These are phyloP conservation scores for Musa troglodytarum DNA, from an alignment of 176 grass and related monocot genomes.

Conservation along the genomic window DNA sequence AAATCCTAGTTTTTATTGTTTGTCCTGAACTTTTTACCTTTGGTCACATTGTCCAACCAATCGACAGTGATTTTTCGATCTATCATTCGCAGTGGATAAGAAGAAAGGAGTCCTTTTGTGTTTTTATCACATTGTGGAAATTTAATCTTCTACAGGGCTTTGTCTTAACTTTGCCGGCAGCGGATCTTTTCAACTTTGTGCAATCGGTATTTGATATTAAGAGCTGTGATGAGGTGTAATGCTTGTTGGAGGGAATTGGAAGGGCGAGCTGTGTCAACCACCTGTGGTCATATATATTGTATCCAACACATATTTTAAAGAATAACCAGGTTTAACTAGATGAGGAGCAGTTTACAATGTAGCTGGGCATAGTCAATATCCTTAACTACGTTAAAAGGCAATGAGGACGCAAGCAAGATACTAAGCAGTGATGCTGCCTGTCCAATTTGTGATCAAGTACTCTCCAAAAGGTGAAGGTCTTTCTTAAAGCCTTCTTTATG, in stretches of 20 bases:
- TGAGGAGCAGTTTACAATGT: background rate
- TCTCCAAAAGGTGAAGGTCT: slow-evolving; percentile 64
- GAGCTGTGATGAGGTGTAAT: slow-evolving; percentile 73
- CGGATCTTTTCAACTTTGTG: background rate
- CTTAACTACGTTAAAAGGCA: slow-evolving; percentile 39
- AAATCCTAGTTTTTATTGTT: background rate
- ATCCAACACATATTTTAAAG: slow-evolving; percentile 28
- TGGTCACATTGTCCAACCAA: too few species aligned
- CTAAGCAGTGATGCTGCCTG: slow-evolving; percentile 63
- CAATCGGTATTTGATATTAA: background rate
- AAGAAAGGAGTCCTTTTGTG: background rate
- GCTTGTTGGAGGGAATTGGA: slow-evolving; percentile 85
- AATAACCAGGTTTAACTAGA: background rate
- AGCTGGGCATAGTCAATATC: background rate
- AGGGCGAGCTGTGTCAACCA: slow-evolving; percentile 66
- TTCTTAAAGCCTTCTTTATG: background rate
- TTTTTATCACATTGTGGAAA: background rate
- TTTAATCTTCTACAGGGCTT: background rate
- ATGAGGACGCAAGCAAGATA: slow-evolving; percentile 85
- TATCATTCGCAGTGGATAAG: background rate
- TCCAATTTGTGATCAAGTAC: slow-evolving; percentile 90
- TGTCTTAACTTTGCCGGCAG: background rate
- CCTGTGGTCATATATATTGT: slow-evolving; percentile 86
- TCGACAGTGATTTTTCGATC: too few species aligned
- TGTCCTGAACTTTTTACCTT: background rate